Conservation (phyloP, 495 filamentous ascomycete species). For the Pseudoneurospora amorphoporcata region DNA sequence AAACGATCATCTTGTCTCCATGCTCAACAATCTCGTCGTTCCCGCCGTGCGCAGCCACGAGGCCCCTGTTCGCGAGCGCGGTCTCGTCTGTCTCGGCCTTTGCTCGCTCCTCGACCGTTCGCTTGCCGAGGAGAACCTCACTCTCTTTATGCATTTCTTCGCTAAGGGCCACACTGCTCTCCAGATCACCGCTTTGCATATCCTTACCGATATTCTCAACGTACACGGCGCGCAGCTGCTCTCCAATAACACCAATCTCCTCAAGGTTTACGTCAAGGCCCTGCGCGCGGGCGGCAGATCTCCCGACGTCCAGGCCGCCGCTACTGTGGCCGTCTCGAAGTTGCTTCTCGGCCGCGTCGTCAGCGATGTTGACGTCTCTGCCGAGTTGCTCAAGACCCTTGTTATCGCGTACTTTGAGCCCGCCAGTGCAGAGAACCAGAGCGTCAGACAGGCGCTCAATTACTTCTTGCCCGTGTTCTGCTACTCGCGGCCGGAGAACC, state of each 20-base stretch:
- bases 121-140: conserved; percentile 85
- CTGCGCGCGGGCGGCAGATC: conserved; percentile 58
- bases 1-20: conserved; percentile 78
- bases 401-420: conserved; percentile 88
- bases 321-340: conserved; percentile 73
- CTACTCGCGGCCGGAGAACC: conserved; percentile 70
- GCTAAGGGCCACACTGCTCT: conserved; percentile 82
- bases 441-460: conserved; percentile 77
- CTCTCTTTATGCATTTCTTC: conserved; percentile 91
- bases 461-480: conserved; percentile 97
- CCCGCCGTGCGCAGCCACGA: conserved; percentile 91
- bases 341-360: conserved; percentile 67
- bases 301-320: conserved; percentile 69
- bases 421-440: conserved; percentile 68
- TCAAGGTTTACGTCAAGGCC: conserved; percentile 69
- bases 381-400: conserved; percentile 70
- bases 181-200: conserved; percentile 81
- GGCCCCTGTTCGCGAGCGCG: conserved; percentile 82
- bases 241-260: conserved; percentile 45
- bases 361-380: conserved; percentile 41
- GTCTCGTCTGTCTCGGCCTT: conserved; percentile 79
- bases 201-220: conserved; percentile 86
- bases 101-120: conserved; percentile 85
- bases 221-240: conserved; percentile 71
- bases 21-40: conserved; percentile 93